Base-by-base conservation (phyloP, 192 early-diverging fungal genomes). In the Rhizophagus sp. region DNA sequence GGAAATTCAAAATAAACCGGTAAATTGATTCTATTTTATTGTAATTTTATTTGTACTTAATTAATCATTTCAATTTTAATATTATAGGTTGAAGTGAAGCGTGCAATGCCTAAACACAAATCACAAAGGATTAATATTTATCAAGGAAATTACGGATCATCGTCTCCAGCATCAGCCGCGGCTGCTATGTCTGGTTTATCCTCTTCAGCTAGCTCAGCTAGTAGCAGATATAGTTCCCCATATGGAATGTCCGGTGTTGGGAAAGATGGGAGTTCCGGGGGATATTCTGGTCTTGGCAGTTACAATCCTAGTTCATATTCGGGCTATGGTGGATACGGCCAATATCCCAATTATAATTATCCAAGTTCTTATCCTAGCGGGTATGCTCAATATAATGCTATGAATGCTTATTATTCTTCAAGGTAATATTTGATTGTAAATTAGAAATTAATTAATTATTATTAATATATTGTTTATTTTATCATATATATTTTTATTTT, bases 1-100 rank as follows among this genome's bases (percentile, higher is more conserved):
- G 57, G 84, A 82, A 27, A 84, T 96, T 44, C 88, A 93, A 66
- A 93, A 91, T 57, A 96, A 95, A 81, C 79, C 83, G 65, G 93
- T 93, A 87, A 49, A 62, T 19, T 19, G 24, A 39, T 27, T 41
- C 11, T 8, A 61, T 22, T 17, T 79, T 76, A 30, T 19, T 27
- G 70, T 39, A 11, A n/a, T 10, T 33, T 72, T 39, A 33, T 67
- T 78, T 81, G 15, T 75, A 33, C 72, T 22, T 30, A 19, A 41
- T 39, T 33, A 25, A 61, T 62, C 6, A 13, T 61, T 41, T 13
- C 25, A 62, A 34, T 33, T 7, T 34, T 50, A n/a, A 22, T 22
- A 34, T 22, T 50, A 34, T 79, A 93, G 91, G 84, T 94, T 50
- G 92, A 94, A 79, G 90, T 94, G 19, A 91, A 92, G 81, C 84